Evolutionary conservation across 1,284 basidiomycete genomes (phyloP).

Genomic region (Cryptococcus wingfieldii): DNA sequence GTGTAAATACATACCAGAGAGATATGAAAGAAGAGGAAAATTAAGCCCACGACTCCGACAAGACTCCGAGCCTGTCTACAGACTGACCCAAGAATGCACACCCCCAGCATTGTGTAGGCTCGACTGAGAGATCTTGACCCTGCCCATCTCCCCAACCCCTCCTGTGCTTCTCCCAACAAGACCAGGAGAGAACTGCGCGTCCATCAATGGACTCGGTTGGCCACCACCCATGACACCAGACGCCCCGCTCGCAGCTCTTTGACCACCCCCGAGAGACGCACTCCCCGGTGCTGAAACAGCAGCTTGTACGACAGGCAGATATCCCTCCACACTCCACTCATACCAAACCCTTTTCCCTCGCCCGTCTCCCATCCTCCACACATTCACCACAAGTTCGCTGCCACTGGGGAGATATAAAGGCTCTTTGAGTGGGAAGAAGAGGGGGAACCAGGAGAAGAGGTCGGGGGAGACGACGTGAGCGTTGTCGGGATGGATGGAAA

Average conservation of each 20-base stretch:
- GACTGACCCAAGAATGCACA: conserved; percentile 84
- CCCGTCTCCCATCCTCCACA: conserved; percentile 88
- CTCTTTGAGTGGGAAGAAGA: conserved; percentile 93
- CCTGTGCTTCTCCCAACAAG: conserved; percentile 2
- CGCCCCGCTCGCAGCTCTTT: conserved; percentile 16
- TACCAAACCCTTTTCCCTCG: conserved; percentile 78
- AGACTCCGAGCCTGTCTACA: conserved; percentile 46
- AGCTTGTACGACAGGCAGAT: conserved; percentile 56
- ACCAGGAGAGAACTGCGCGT: conserved; percentile 47
- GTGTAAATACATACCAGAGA: too few species aligned
- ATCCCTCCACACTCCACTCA: conserved; percentile 95
- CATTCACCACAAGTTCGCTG: conserved; percentile 77
- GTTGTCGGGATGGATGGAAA: conserved; percentile 90
- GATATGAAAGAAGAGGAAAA: too few species aligned
- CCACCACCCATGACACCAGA: conserved; percentile 10
- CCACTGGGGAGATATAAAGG: conserved; percentile 89
- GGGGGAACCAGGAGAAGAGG: conserved; percentile 98
- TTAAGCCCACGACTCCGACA: not conserved
- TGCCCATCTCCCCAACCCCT: conserved; percentile 41
- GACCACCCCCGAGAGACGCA: conserved; percentile 17
- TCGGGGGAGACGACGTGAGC: conserved; percentile 79
- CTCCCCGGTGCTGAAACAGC: conserved; percentile 5
- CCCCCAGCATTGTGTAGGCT: conserved; percentile 85
- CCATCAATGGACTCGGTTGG: conserved; percentile 48
- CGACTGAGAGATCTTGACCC: conserved; percentile 88